Evolutionary conservation across 805 yeast genomes (phyloP).

Genomic region (Nakazawaea ishiwadae): DNA sequence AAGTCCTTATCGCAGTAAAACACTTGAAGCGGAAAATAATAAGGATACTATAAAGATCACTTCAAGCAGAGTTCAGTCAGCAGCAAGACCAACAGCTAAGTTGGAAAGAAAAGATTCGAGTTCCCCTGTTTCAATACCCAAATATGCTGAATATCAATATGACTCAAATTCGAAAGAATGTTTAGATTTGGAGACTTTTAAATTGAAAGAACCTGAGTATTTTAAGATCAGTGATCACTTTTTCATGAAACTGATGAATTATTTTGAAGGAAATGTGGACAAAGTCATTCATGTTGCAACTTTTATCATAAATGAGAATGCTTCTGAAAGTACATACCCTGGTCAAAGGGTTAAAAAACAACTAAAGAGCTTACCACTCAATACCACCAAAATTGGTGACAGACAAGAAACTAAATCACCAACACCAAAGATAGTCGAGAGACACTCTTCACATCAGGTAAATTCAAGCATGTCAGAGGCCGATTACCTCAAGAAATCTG

Average conservation of each 20-base stretch:
- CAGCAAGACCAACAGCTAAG: no score
- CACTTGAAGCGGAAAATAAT: not conserved
- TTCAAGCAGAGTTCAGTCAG: no score
- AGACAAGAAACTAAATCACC: no score
- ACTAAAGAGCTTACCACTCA: no score
- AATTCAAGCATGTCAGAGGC: not conserved
- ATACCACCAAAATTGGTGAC: no score
- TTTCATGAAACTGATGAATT: conserved; percentile 31
- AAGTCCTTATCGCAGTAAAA: no score
- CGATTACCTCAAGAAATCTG: conserved; percentile 8
- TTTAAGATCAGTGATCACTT: conserved; percentile 34
- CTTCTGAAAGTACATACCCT: conserved; percentile 24
- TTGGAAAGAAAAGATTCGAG: no score
- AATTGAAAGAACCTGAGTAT: conserved; percentile 30
- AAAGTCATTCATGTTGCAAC: conserved; percentile 33
- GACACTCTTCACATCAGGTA: no score
- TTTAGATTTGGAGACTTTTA: conserved; percentile 28
- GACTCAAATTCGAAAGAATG: conserved; percentile 23
- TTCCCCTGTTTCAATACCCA: no score
- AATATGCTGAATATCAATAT: conserved; percentile 19
- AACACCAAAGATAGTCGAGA: no score
- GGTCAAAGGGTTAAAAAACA: conserved; percentile 8
- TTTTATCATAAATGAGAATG: conserved; percentile 26
- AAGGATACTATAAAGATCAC: not conserved
- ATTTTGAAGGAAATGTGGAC: conserved; percentile 39